Evolutionary conservation across 2,329 filamentous ascomycete genomes (phyloP), one percentile per base, ranked within the genome.

Genomic region (Sphaerulina musiva): DNA sequence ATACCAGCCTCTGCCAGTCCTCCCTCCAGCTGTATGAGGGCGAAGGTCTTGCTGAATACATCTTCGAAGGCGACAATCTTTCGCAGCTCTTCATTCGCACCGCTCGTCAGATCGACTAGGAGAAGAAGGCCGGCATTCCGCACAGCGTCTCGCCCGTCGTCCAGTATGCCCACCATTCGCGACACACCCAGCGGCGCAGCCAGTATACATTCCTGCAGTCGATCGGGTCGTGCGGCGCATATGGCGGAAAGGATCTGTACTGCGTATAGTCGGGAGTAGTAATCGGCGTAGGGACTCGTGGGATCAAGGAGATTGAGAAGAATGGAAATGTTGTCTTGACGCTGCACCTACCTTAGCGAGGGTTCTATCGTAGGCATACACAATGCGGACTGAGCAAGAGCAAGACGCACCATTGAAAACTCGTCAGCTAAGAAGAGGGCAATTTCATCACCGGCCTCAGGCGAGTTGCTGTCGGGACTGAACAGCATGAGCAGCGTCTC

Each of bases 401-500:
- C 9, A 10, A 17, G 29, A 67, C 73, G 61, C 76, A 85, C 82
- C 78, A 95, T 91, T 34, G 93, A 96, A 70, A 98, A 98, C 72
- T 97, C 92, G 73, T 98, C 93, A 51, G 93, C 93, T 55, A 98
- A 79, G 90, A 93, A 98, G 29, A 97, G 77, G 14, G 87, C 87
- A 64, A 98, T 95, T 72, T 98, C 93, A 61, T 97, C 92, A 11
- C 92, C 95, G 51, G 92, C 89, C 78, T 97, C 92, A 32, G 89
- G 77, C 66, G 82, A 84, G 46, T 74, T 75, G 65, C 78, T 77
- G 67, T 85, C 80, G 5, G 82, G 83, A 62, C 81, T 82, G 72
- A 97, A 97, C 40, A 98, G 83, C 84, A 95, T 92, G 69, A 97
- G 77, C 65, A 98, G 76, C 43, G 95, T 98, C 79, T 98, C 93